phyloP scores from a whole-genome alignment of 192 early-diverging fungal genomes.

The Backusella westeae region DNA sequence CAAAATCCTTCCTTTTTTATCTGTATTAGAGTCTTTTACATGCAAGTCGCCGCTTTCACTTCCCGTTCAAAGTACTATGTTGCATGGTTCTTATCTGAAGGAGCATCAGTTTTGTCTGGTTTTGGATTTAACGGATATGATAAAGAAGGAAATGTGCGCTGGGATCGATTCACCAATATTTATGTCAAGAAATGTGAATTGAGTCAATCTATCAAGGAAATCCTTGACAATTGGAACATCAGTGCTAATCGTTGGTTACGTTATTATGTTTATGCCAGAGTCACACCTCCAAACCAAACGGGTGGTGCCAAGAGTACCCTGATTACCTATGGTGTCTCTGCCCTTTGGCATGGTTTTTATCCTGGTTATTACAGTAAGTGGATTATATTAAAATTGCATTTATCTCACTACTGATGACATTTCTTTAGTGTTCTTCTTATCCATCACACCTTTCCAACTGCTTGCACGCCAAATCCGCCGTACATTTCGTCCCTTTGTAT shows the following conservation, averaged over 20 bases:
- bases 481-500: not conserved
- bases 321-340: slow-evolving; percentile 77
- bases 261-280: slow-evolving; percentile 79
- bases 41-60: slow-evolving; percentile 59
- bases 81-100: slow-evolving; percentile 90
- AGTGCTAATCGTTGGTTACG: slow-evolving; percentile 86
- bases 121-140: slow-evolving; percentile 77
- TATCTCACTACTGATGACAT: not conserved
- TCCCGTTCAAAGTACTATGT: slow-evolving; percentile 83
- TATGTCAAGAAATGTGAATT: slow-evolving; percentile 72
- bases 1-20: not conserved
- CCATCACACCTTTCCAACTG: not conserved
- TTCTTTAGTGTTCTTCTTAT: not conserved
- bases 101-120: slow-evolving; percentile 77
- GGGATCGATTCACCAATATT: slow-evolving; percentile 80
- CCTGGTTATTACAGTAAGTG: slow-evolving; percentile 75
- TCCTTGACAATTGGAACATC: slow-evolving; percentile 90
- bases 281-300: slow-evolving; percentile 45
- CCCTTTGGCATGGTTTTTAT: slow-evolving; percentile 97
- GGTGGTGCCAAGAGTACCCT: slow-evolving; percentile 57
- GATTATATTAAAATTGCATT: not conserved
- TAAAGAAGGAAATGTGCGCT: slow-evolving; percentile 52
- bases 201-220: slow-evolving; percentile 68
- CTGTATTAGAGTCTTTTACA: slow-evolving; percentile 45
- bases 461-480: not conserved